These are phyloP conservation scores for Helminthosporium solani DNA, from an alignment of 2,329 filamentous ascomycete genomes.

Conservation along the genomic window DNA sequence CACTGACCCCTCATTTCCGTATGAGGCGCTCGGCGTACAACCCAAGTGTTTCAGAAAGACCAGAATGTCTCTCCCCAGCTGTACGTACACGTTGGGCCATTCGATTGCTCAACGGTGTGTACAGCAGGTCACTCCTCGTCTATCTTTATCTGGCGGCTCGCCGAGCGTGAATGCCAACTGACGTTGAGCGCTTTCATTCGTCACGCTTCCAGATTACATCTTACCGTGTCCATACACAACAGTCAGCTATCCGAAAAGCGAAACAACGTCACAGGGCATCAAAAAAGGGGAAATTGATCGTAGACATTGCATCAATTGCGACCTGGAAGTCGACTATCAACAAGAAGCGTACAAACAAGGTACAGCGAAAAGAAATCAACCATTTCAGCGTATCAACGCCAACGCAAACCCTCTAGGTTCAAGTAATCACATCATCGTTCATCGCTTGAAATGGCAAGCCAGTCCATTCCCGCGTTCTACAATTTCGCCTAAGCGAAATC, in stretches of 20 bases:
- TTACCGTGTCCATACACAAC: too few species aligned
- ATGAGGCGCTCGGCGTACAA: not conserved
- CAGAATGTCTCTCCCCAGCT: not conserved
- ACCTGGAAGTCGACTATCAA: conserved; percentile 8
- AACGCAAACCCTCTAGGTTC: not conserved
- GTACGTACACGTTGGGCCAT: not conserved
- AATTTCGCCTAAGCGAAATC: conserved; percentile 23
- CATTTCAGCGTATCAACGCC: conserved; percentile 5
- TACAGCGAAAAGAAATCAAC: conserved; percentile 17
- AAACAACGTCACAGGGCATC: not conserved
- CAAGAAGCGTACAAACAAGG: conserved; percentile 24
- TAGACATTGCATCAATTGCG: conserved; percentile 14
- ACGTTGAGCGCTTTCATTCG: not conserved
- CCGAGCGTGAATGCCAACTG: not conserved
- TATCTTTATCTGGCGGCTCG: not conserved
- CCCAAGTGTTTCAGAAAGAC: not conserved
- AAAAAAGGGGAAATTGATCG: not conserved
- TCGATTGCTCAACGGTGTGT: not conserved
- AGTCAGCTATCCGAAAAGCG: not conserved
- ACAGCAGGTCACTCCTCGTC: not conserved
- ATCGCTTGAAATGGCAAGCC: not conserved
- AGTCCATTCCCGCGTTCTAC: too few species aligned
- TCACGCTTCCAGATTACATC: not conserved
- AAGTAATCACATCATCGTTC: conserved; percentile 6
- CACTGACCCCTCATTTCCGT: conserved; percentile 38